Percentiles rank a stretch among this genome's conserved stretches.
phyloP scores from a whole-genome alignment of 192 early-diverging fungal species.

The Dimargaris cristalligena region DNA sequence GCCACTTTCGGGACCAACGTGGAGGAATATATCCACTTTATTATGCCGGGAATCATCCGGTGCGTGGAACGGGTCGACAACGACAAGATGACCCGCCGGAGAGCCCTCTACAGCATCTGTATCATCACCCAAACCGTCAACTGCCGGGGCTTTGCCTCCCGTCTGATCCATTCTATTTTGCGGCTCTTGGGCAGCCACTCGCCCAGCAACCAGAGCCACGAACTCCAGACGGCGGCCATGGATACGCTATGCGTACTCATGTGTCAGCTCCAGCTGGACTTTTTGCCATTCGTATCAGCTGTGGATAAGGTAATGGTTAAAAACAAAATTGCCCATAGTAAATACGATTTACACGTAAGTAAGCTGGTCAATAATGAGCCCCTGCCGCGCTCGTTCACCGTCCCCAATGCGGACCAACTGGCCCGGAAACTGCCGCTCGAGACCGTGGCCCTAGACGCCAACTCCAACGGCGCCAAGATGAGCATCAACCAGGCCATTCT shows the following conservation, averaged over 20 bases:
- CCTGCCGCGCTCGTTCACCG: conserved; percentile 26
- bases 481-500: conserved; percentile 73
- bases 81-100: conserved; percentile 37
- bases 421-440: conserved; percentile 4
- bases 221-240: conserved; percentile 49
- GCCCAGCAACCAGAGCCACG: conserved; percentile 14
- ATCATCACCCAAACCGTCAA: conserved; percentile 59
- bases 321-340: conserved; percentile 43
- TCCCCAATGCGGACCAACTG: conserved; percentile 14
- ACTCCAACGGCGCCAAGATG: not conserved
- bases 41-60: conserved; percentile 67
- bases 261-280: conserved; percentile 71
- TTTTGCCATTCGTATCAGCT: conserved; percentile 72
- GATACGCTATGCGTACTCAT: conserved; percentile 67
- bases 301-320: conserved; percentile 60
- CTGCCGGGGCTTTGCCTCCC: conserved; percentile 68
- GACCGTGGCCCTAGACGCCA: not conserved
- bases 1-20: conserved; percentile 69
- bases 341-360: conserved; percentile 59
- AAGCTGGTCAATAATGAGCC: conserved; percentile 61
- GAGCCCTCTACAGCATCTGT: conserved; percentile 53
- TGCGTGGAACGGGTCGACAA: conserved; percentile 58
- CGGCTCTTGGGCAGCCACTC: conserved; percentile 42
- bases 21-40: conserved; percentile 82
- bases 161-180: conserved; percentile 72